phyloP scores from a whole-genome alignment of 2,329 filamentous ascomycete species.

The Neurospora sp. region DNA sequence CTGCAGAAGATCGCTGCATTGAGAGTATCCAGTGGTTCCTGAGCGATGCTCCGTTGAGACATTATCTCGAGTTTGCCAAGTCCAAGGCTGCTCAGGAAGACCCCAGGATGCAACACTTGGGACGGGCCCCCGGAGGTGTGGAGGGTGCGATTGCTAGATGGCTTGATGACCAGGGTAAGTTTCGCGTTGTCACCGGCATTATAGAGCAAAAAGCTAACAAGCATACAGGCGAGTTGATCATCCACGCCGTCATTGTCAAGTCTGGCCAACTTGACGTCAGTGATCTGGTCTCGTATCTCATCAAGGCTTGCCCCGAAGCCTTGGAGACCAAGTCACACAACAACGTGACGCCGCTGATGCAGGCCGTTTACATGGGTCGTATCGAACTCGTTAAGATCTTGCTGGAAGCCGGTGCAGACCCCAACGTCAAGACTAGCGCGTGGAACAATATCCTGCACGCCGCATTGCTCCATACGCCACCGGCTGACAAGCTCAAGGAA shows the following conservation, averaged over 20 bases:
- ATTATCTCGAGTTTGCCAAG: slow-evolving; percentile 58
- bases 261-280: slow-evolving; percentile 30
- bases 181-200: background rate
- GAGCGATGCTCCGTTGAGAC: slow-evolving; percentile 56
- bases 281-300: slow-evolving; percentile 54
- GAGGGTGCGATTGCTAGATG: slow-evolving; percentile 53
- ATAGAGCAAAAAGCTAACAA: slow-evolving; percentile 10
- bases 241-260: slow-evolving; percentile 56
- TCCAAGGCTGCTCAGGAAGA: slow-evolving; percentile 52
- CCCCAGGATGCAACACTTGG: slow-evolving; percentile 50
- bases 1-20: slow-evolving; percentile 48
- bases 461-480: slow-evolving; percentile 28
- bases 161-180: slow-evolving; percentile 50
- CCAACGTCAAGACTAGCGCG: slow-evolving; percentile 48
- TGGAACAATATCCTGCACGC: slow-evolving; percentile 63
- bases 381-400: slow-evolving; percentile 49
- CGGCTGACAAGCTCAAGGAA: slow-evolving; percentile 26
- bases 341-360: slow-evolving; percentile 57
- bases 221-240: slow-evolving; percentile 45
- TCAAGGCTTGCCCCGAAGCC: slow-evolving; percentile 47
- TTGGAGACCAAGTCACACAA: slow-evolving; percentile 51
- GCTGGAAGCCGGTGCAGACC: slow-evolving; percentile 59
- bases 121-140: slow-evolving; percentile 50
- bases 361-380: slow-evolving; percentile 52
- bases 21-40: slow-evolving; percentile 69